phyloP scores from a whole-genome alignment of 2,329 filamentous ascomycete genomes.

The Penicillium sp. region DNA sequence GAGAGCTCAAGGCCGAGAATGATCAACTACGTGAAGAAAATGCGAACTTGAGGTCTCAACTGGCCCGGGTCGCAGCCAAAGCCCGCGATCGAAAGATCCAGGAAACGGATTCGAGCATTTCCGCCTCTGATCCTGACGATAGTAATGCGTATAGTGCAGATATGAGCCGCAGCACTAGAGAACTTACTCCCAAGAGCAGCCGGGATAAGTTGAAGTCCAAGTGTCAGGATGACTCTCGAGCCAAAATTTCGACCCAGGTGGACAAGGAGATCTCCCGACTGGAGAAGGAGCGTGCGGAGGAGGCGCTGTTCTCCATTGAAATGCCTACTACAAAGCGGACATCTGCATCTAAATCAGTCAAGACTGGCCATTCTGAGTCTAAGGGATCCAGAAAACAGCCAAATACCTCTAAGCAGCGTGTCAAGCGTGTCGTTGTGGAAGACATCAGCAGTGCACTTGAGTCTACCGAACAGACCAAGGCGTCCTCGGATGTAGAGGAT shows the following conservation, averaged over 20 bases:
- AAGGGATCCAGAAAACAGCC: conserved; percentile 35
- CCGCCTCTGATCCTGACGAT: conserved; percentile 32
- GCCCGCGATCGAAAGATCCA: conserved; percentile 31
- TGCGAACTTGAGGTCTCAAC: conserved; percentile 39
- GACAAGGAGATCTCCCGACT: conserved; percentile 40
- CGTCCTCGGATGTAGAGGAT: conserved; percentile 37
- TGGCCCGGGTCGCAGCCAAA: conserved; percentile 30
- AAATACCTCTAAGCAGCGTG: conserved; percentile 43
- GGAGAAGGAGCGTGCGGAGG: conserved; percentile 41
- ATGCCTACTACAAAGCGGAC: conserved; percentile 29
- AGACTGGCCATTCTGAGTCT: conserved; percentile 20
- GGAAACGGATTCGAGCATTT: conserved; percentile 30
- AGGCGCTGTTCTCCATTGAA: conserved; percentile 42
- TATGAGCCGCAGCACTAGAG: conserved; percentile 32
- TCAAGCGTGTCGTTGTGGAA: conserved; percentile 42
- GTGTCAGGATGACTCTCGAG: conserved; percentile 32
- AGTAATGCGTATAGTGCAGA: conserved; percentile 35
- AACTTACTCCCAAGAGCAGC: conserved; percentile 33
- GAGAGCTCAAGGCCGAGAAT: conserved; percentile 47
- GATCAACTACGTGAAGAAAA: conserved; percentile 42
- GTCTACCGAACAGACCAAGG: conserved; percentile 32
- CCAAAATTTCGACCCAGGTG: conserved; percentile 38
- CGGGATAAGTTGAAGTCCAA: conserved; percentile 29
- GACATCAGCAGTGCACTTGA: conserved; percentile 37
- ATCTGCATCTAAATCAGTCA: conserved; percentile 26